Evolutionary conservation across 768 basidiomycete genomes (phyloP), one percentile per base, ranked within the genome.

Genomic region (Lactarius hatsudake): DNA sequence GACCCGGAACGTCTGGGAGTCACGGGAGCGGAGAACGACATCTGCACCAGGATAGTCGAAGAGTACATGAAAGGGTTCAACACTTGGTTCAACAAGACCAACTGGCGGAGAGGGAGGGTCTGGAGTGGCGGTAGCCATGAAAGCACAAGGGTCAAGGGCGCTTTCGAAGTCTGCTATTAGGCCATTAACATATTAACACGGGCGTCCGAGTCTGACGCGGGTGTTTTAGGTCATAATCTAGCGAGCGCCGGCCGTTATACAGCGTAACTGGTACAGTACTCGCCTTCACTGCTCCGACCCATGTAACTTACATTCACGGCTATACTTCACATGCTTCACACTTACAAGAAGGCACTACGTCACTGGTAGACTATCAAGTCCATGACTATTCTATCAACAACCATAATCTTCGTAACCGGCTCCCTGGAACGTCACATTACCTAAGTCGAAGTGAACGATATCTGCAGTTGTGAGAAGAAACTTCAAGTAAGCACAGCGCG

Each of bases 1-100:
- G 36, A 85, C 75, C 38, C 78, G 80, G 70, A 85, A 84, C 13
- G 76, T 69, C 5, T 78, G 76, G 10, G 76, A 78, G 59, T 84
- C 82, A 1, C 75, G 72, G 10, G 82, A 79, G 51, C 77, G 77
- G 40, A 84, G 73, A 53, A 80, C 74, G 63, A 82, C 72, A 67
- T 84, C 81, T 12, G 80, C 81, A 20, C 78, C 77, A 17, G 63
- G 72, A 51, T 79, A 26, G 23, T 66, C 42, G n/a, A 62, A 26
- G 5, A 42, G 17, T 6, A n/a, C 12, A 9, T 57, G 9, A 8
- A 40, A 15, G 48, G 48, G 4, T 32, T 32, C 32, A 32, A 7
- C 32, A 34, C 34, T 34, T 34, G 9, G 15, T 28, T 53, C 51
- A 13, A 26, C 26, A 26, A 9, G 26, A 26, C 13, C 5, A 15